Base-by-base conservation (phyloP, 192 early-diverging fungal genomes). In the Chytriomyces hyalinus region DNA sequence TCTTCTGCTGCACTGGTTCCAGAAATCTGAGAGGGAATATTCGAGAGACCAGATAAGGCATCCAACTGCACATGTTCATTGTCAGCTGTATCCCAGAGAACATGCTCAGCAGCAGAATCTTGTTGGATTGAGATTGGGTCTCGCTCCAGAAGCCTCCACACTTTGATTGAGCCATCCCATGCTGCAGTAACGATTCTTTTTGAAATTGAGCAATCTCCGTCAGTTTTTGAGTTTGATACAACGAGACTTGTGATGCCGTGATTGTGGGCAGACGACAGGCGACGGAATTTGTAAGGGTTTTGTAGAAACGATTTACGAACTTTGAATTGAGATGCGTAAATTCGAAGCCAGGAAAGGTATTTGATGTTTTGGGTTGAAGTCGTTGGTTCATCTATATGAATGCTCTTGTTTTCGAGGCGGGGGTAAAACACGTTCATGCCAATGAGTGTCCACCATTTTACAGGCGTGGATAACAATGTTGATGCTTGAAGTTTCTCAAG, bases 141-240 rank as follows among this genome's bases (percentile, higher is more conserved):
- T 22, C 63, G 24, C 15, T 43, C 63, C 9, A 75, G 44, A 10
- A 75, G n/a, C 9, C 28, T 46, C 73, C 73, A 75, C 10, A 75
- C 63, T 66, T 75, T 75, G 8, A 75, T 36, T 6, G 63, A 60
- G 6, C 63, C 49, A 65, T 75, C 73, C 73, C 73, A 75, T 6
- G 63, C 20, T 26, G 46, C 73, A 10, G 63, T 75, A 4, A 75
- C 9, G 66, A 75, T 48, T 11, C 44, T 9, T 20, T 60, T 24
- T 3, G 51, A 49, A 22, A 6, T 53, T 22, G 45, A 7, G 4
- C 26, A 5, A 57, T 57, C 13, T 13, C 3, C 51, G 20, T 47
- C 48, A 22, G 26, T 57, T 36, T 36, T 36, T 36, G 36, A 36
- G 36, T 36, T 36, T 36, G 36, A 36, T 36, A 36, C 36, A 36